Evolutionary conservation across 2,329 filamentous ascomycete genomes (phyloP).

Genomic region (Erysiphe pulchra): DNA sequence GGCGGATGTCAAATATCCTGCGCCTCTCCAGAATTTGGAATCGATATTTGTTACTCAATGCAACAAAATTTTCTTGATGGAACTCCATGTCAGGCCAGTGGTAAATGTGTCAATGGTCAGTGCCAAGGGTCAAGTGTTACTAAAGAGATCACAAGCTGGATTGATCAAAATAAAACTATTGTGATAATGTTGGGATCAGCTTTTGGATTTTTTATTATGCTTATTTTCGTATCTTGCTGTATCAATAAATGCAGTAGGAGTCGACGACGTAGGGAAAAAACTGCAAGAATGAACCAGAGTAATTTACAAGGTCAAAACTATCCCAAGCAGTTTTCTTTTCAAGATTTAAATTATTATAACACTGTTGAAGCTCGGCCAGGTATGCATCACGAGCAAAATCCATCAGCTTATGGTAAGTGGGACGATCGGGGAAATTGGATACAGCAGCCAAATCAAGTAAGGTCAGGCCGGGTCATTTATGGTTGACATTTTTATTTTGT

Average conservation of each 20-base stretch:
- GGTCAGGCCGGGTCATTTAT: neutral
- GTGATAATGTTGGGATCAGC: conserved; percentile 56
- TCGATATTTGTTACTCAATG: conserved; percentile 43
- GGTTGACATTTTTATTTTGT: neutral
- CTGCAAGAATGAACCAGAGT: neutral
- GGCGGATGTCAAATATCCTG: conserved; percentile 56
- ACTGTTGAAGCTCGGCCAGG: neutral
- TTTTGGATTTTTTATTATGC: conserved; percentile 45
- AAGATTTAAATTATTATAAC: neutral
- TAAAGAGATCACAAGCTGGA: conserved; percentile 50
- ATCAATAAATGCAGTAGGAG: conserved; percentile 22
- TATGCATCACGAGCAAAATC: neutral
- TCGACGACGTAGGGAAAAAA: conserved; percentile 1
- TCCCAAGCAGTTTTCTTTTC: neutral
- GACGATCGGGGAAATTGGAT: neutral
- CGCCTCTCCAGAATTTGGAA: conserved; percentile 36
- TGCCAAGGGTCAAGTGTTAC: conserved; percentile 47
- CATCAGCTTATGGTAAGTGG: neutral
- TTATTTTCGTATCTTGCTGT: conserved; percentile 44
- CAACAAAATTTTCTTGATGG: conserved; percentile 89
- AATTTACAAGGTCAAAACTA: neutral
- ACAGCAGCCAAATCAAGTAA: neutral
- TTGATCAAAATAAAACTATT: conserved; percentile 49
- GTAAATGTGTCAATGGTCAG: conserved; percentile 50
- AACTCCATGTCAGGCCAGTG: conserved; percentile 58